Conservation (phyloP, 2,329 filamentous ascomycete genomes). For the Fusarium sp. region DNA sequence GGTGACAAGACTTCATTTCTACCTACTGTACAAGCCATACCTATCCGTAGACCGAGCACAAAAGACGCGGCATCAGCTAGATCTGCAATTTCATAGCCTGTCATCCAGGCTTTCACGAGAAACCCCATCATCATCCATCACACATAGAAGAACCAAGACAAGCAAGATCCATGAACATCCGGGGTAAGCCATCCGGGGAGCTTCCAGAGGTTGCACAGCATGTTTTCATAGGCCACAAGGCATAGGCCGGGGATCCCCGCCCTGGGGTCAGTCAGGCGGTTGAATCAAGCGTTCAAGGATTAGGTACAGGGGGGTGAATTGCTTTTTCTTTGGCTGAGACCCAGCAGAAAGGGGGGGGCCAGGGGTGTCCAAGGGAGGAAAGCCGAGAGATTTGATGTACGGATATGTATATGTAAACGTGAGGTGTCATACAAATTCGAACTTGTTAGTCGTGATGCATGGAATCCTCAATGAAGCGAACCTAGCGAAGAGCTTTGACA, state of each 20-base stretch:
- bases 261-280: slow-evolving; percentile 43
- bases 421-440: slow-evolving; percentile 6
- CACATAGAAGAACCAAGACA: neutral
- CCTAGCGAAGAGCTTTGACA: neutral
- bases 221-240: slow-evolving; percentile 15
- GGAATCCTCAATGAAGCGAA: slow-evolving; percentile 9
- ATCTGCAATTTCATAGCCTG: neutral
- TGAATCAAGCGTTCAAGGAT: slow-evolving; percentile 45
- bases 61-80: neutral
- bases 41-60: slow-evolving; percentile 38
- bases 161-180: slow-evolving; percentile 28
- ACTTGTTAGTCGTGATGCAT: slow-evolving; percentile 2
- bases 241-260: slow-evolving; percentile 24
- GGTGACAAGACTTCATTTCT: neutral
- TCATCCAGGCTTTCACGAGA: neutral
- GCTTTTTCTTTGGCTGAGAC: slow-evolving; percentile 29
- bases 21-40: neutral
- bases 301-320: neutral
- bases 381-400: slow-evolving; percentile 20
- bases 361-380: slow-evolving; percentile 29
- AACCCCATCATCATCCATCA: neutral
- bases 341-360: slow-evolving; percentile 30
- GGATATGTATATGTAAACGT: neutral
- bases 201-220: slow-evolving; percentile 22
- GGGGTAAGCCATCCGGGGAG: slow-evolving; percentile 44